Percentiles rank a stretch among this genome's conserved stretches.
Evolutionary conservation across 768 basidiomycete genomes (phyloP).

Genomic region (Panaeolus papilionaceus): DNA sequence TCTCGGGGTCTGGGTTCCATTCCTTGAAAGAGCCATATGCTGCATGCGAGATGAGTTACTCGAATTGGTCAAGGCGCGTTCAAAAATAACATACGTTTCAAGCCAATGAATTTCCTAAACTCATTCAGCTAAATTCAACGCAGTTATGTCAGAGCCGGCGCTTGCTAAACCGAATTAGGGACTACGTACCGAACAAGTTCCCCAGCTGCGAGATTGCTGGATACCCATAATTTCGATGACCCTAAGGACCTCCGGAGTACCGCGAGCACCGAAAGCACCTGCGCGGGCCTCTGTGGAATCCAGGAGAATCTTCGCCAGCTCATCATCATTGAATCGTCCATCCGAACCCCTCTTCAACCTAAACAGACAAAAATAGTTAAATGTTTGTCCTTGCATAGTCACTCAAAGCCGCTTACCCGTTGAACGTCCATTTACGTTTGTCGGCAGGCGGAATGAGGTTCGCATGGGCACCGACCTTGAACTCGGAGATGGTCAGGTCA

Average conservation of each 20-base stretch:
- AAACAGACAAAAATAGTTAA: not conserved
- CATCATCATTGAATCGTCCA: conserved; percentile 66
- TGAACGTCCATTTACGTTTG: conserved; percentile 61
- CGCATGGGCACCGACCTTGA: conserved; percentile 42
- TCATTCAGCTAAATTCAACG: conserved; percentile 59
- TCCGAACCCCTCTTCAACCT: conserved; percentile 26
- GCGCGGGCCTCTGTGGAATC: conserved; percentile 65
- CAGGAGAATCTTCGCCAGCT: conserved; percentile 67
- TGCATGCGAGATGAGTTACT: conserved; percentile 29
- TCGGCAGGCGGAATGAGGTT: conserved; percentile 33
- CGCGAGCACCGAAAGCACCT: conserved; percentile 71
- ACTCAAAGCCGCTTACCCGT: conserved; percentile 41
- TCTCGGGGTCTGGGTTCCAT: conserved; percentile 70
- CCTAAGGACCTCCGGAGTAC: conserved; percentile 68
- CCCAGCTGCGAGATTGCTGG: conserved; percentile 70
- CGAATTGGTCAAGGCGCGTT: not conserved
- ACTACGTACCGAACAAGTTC: conserved; percentile 66
- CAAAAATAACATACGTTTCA: conserved; percentile 57
- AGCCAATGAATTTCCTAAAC: conserved; percentile 72
- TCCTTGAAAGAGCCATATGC: conserved; percentile 70
- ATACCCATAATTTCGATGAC: conserved; percentile 76
- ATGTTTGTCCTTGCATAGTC: conserved; percentile 1
- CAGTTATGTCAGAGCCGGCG: conserved; percentile 18
- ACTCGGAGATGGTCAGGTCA: conserved; percentile 44
- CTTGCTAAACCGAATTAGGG: conserved; percentile 5